Conservation (phyloP, 2,329 filamentous ascomycete species). For the Diplodia intermedia region DNA sequence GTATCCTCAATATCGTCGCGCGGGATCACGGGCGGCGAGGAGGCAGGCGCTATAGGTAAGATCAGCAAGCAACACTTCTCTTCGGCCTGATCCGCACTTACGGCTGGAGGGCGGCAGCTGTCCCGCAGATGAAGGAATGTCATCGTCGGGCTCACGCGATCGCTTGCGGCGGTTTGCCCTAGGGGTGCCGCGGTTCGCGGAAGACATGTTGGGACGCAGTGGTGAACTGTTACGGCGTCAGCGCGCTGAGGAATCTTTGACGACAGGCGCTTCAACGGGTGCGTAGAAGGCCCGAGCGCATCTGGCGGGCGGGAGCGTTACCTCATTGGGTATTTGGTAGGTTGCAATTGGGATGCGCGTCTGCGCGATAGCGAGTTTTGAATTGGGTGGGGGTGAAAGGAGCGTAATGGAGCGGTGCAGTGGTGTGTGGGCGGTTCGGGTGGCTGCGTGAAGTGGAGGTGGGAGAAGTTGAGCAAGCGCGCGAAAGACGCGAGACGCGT, state of each 20-base stretch:
- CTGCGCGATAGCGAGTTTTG: background rate
- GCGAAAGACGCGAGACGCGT: conserved; percentile 26
- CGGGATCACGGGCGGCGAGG: conserved; percentile 69
- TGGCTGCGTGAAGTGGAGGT: conserved; percentile 10
- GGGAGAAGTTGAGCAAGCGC: conserved; percentile 1
- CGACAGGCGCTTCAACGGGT: conserved; percentile 8
- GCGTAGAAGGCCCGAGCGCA: conserved; percentile 21
- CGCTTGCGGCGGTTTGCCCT: conserved; percentile 65
- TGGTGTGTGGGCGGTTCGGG: background rate
- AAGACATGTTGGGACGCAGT: conserved; percentile 78
- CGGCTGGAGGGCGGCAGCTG: conserved; percentile 68
- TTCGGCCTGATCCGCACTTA: conserved; percentile 51
- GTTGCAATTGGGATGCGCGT: no score
- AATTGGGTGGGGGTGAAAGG: background rate
- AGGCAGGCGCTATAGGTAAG: conserved; percentile 56
- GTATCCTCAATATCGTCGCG: conserved; percentile 71
- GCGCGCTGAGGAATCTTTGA: conserved; percentile 34
- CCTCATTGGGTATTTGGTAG: conserved; percentile 25
- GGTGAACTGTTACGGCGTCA: conserved; percentile 69
- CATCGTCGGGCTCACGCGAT: conserved; percentile 69
- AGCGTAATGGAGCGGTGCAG: background rate
- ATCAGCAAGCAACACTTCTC: background rate
- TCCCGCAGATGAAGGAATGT: conserved; percentile 60
- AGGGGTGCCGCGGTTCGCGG: conserved; percentile 76
- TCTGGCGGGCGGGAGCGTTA: conserved; percentile 16